Evolutionary conservation across 208 protist genomes (phyloP).

Genomic region (Crithidia fasciculata): DNA sequence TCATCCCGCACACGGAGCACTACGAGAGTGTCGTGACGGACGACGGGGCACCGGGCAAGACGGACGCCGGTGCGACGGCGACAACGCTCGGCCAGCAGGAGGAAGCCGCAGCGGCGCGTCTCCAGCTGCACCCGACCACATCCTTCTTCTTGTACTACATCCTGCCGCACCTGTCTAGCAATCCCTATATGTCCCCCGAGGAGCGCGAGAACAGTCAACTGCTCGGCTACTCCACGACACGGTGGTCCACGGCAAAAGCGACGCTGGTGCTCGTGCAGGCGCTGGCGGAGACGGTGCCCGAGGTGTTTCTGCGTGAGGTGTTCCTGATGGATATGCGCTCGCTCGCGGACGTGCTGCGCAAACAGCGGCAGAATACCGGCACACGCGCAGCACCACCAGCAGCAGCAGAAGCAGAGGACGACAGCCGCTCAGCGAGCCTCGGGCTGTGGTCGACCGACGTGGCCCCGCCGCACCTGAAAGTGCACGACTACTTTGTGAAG

Average conservation of each 20-base stretch:
- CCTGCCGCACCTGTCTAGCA: slow-evolving; percentile 45
- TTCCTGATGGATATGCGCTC: slow-evolving; percentile 34
- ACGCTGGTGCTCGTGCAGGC: slow-evolving; percentile 60
- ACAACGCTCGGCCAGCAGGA: slow-evolving; percentile 21
- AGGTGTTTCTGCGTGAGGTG: slow-evolving; percentile 56
- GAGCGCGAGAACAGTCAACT: slow-evolving; percentile 35
- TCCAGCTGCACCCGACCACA: slow-evolving; percentile 21
- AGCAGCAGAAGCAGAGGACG: not conserved
- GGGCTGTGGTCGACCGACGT: slow-evolving; percentile 24
- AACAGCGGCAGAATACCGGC: slow-evolving; percentile 2
- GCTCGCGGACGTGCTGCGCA: slow-evolving; percentile 19
- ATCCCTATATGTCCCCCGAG: slow-evolving; percentile 44
- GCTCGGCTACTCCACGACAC: slow-evolving; percentile 36
- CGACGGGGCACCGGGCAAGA: slow-evolving; percentile 11
- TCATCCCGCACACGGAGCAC: slow-evolving; percentile 17
- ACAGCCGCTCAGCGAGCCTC: not conserved
- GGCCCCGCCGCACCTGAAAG: slow-evolving; percentile 39
- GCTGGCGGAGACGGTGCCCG: slow-evolving; percentile 47
- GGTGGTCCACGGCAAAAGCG: slow-evolving; percentile 58
- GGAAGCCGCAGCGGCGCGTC: slow-evolving; percentile 19
- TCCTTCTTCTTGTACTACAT: slow-evolving; percentile 62
- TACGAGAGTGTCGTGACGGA: slow-evolving; percentile 30
- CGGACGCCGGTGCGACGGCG: not conserved
- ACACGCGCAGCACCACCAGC: not conserved
- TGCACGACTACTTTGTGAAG: slow-evolving; percentile 56